Base-by-base conservation (phyloP, 805 yeast species). In the Metschnikowia continentalis region DNA sequence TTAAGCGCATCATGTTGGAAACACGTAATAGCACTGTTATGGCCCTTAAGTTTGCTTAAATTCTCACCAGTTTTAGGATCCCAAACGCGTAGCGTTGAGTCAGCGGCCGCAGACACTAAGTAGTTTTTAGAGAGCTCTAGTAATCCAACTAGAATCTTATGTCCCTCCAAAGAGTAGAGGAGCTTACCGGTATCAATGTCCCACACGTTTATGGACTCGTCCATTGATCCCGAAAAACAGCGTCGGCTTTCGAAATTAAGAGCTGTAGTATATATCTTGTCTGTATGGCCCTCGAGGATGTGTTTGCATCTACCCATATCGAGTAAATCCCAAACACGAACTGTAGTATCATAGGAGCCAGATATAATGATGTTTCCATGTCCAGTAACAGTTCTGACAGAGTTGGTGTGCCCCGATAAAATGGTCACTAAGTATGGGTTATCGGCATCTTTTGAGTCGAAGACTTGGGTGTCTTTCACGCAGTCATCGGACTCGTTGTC, bases 71-170 rank as follows among this genome's bases (percentile, higher is more conserved):
- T 79, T 26, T 81, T 81, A 1, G 97, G 94, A 63, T 94, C 87
- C 99, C 99, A 94, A 1, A 92, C 85, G 47, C 97, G 78, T 39
- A 94, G 75, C 0, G 97, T 85, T 3, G 94, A 82, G 67, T 94
- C 99, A 0, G 98, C 98, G 2, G 97, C 98, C 0, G 97, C 99
- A 42, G 96, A 86, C 1, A 92, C 96, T 11, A 94, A 73, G 44
- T 82, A 83, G 35, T 85, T 82, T 23, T 86, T 83, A 5, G 90
- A 83, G 7, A 91, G 77, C 42, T 88, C 89, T 26, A 92, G 74
- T 42, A 94, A 72, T 0, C 98, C 99, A 14, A 94, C 99, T 19
- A 94, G 71, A 11, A 92, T 88, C 1, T 88, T 83, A 66, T 94
- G 99, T 1, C 97, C 97, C 50, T 84, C 90, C 42, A 92, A 71